Base-by-base conservation (phyloP, 2,329 filamentous ascomycete genomes). In the Myriangium duriaei region DNA sequence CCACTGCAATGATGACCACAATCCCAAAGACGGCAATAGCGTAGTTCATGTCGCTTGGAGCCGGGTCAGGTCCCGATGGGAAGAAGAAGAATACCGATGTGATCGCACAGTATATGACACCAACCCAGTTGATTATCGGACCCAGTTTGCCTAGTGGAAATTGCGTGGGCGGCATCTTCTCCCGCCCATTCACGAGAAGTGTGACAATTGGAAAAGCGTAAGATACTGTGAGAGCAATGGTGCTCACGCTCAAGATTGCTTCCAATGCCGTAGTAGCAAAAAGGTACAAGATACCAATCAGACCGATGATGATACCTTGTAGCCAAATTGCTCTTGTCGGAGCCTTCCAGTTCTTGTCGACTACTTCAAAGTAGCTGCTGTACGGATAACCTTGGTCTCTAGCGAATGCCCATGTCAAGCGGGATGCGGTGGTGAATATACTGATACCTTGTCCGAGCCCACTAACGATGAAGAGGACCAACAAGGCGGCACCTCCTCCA, bases 11-110 rank as follows among this genome's bases (percentile, higher is more conserved):
- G 2, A 70, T 54, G 36, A 72, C 44, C 68, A 72, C 70, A 14
- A 72, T 59, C 1, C 67, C 69, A 45, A 73, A 72, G 1, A 72
- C 69, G 1, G 64, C 69, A 45, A 72, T 71, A 4, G 70, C 69
- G 47, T 65, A 73, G 50, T 73, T 73, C 69, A 72, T 72, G 42
- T 72, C 67, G n/a, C 54, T 52, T 0, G 57, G 49, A 0, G 59
- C 44, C 0, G 69, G 69, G 41, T 62, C 61, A 0, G 69, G 69
- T 0, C 40, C 42, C 0, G 52, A 52, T 0, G 69, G 69, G 46
- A 72, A 72, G 49, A 72, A 67, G 60, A 72, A 72, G 51, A 72
- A 71, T 16, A 72, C 58, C 0, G 67, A 68, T 1, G 68, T 71
- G 37, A 72, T 50, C 35, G 51, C 51, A 47, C 68, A 72, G 51